These are phyloP conservation scores for Cercospora sojina DNA, from an alignment of 2,329 filamentous ascomycete species.

Conservation along the genomic window DNA sequence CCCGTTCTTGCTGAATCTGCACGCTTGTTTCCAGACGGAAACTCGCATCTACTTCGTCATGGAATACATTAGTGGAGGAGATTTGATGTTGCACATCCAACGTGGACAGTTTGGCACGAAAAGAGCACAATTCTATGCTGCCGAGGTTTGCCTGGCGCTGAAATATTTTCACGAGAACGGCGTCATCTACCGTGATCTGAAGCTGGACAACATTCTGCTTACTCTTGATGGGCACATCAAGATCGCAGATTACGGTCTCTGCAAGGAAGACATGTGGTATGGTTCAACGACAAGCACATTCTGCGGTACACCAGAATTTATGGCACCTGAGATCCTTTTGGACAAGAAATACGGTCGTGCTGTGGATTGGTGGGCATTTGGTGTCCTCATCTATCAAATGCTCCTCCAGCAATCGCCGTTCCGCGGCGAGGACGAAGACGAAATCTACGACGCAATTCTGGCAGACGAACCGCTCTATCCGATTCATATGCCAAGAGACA, in stretches of 20 bases:
- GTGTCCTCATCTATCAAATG: conserved; percentile 99
- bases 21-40: conserved; percentile 98
- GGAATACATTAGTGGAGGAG: conserved; percentile 98
- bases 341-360: conserved; percentile 98
- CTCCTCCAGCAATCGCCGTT: conserved; percentile 97
- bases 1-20: conserved; percentile 90
- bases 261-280: conserved; percentile 99
- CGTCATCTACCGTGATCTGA: conserved; percentile 87
- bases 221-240: conserved; percentile 97
- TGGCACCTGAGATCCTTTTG: conserved; percentile 97
- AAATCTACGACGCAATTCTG: conserved; percentile 98
- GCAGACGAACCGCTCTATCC: conserved; percentile 96
- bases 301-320: conserved; percentile 98
- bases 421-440: conserved; percentile 97
- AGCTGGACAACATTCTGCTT: conserved; percentile 85
- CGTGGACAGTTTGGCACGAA: conserved; percentile 94
- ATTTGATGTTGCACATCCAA: conserved; percentile 98
- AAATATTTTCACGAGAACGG: conserved; percentile 99
- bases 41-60: conserved; percentile 98
- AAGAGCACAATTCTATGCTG: conserved; percentile 95
- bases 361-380: conserved; percentile 99
- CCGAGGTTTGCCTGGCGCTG: conserved; percentile 91
- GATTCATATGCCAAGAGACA: conserved; percentile 97
- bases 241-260: conserved; percentile 96
- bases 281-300: conserved; percentile 95